A percentile compares a stretch with the other conserved stretches of the same genome.
phyloP scores from a whole-genome alignment of 176 grass and related monocot genomes.

The Oryza nivara region DNA sequence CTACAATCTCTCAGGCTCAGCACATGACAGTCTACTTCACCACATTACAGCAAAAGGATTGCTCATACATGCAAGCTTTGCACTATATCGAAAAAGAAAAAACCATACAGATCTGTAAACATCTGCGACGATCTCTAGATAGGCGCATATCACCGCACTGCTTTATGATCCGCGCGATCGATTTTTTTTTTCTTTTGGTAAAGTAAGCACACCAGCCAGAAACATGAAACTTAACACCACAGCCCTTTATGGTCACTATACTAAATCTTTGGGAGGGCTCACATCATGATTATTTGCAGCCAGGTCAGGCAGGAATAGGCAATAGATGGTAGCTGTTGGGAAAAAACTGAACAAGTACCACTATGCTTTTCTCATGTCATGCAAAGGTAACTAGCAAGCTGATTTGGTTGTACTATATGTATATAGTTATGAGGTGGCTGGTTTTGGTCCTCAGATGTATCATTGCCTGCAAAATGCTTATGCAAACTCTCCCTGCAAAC shows the following conservation, averaged over 20 bases:
- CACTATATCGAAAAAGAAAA: constrained; percentile 37
- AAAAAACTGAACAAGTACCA: constrained; percentile 66
- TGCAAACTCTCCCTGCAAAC: constrained; percentile 36
- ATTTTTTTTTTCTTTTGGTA: constrained; percentile 30
- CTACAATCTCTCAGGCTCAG: constrained; percentile 28
- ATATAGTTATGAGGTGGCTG: constrained; percentile 42
- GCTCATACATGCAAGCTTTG: constrained; percentile 8
- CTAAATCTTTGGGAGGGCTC: constrained; percentile 41
- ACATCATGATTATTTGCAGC: constrained; percentile 51
- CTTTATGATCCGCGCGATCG: not conserved
- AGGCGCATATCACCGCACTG: not conserved
- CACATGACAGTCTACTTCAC: constrained; percentile 32
- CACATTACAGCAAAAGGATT: constrained; percentile 7
- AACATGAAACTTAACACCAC: constrained; percentile 39
- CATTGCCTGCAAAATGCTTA: constrained; percentile 49
- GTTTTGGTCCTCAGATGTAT: constrained; percentile 41
- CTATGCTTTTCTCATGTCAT: constrained; percentile 51
- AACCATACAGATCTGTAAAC: constrained; percentile 25
- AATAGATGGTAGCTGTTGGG: constrained; percentile 49
- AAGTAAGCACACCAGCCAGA: constrained; percentile 31
- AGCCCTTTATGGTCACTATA: constrained; percentile 39
- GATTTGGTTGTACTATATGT: constrained; percentile 48
- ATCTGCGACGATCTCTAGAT: not conserved
- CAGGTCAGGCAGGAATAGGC: constrained; percentile 29
- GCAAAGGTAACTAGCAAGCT: constrained; percentile 45